These are phyloP conservation scores for Meyerozyma elateridarum DNA, from an alignment of 1,139 yeast genomes.

Conservation along the genomic window DNA sequence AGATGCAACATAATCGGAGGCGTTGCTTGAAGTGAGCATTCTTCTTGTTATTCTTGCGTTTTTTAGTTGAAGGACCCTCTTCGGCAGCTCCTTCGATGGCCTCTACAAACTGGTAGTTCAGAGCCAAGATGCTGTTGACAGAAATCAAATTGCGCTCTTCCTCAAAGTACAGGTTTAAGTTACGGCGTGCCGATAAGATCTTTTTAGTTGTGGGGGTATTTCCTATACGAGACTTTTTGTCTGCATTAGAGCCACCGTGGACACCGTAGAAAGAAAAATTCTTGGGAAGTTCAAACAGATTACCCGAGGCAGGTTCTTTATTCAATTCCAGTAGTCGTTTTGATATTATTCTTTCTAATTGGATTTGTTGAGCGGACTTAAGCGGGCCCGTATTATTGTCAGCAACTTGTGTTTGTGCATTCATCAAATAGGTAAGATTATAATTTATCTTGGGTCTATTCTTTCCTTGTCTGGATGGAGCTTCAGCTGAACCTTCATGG, in stretches of 20 bases:
- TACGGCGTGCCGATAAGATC: slow-evolving; percentile 41
- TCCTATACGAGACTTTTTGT: slow-evolving; percentile 32
- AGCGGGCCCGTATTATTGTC: slow-evolving; percentile 31
- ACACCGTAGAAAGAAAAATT: slow-evolving; percentile 34
- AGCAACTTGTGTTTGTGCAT: slow-evolving; percentile 38
- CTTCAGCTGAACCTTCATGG: slow-evolving; percentile 7
- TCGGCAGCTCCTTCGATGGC: slow-evolving; percentile 21
- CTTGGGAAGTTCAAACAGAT: slow-evolving; percentile 39
- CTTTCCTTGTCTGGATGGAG: slow-evolving; percentile 16
- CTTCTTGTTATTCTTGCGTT: slow-evolving; percentile 10
- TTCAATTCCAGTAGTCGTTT: slow-evolving; percentile 35
- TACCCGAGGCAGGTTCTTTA: slow-evolving; percentile 25
- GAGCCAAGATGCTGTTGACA: slow-evolving; percentile 36
- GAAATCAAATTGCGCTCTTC: slow-evolving; percentile 44
- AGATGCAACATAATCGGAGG: slow-evolving; percentile 39
- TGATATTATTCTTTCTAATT: slow-evolving; percentile 36
- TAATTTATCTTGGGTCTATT: slow-evolving; percentile 42
- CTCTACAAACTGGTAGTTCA: slow-evolving; percentile 41
- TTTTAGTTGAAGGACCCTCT: slow-evolving; percentile 12
- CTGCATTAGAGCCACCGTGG: slow-evolving; percentile 19
- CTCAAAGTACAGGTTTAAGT: slow-evolving; percentile 44
- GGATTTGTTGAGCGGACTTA: slow-evolving; percentile 42
- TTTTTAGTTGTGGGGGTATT: slow-evolving; percentile 44
- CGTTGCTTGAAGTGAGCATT: slow-evolving; percentile 28
- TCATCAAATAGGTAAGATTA: slow-evolving; percentile 41